Conservation (phyloP, 164 flowering plant genomes). For the Macadamia tetraphylla region DNA sequence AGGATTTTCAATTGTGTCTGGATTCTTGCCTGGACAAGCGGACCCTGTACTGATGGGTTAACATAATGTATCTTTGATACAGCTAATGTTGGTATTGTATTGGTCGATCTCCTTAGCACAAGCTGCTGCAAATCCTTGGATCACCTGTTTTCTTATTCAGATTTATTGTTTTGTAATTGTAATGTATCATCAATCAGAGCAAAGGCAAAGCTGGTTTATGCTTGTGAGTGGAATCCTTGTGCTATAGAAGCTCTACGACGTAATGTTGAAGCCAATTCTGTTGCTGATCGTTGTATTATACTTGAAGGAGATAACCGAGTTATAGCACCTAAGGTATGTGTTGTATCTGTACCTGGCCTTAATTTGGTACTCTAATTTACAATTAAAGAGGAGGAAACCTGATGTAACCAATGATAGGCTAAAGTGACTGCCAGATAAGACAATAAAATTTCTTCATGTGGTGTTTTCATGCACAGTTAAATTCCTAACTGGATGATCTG, state of each 20-base stretch:
- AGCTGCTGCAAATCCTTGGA: neutral
- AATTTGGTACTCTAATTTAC: too few relatives aligned
- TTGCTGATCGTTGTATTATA: slow-evolving; percentile 66
- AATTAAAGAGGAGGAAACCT: too few relatives aligned
- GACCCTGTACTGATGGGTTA: neutral
- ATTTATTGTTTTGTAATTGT: neutral
- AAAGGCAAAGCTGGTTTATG: slow-evolving; percentile 81
- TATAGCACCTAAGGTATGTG: slow-evolving; percentile 67
- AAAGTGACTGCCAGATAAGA: too few relatives aligned
- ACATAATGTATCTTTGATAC: neutral
- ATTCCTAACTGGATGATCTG: too few relatives aligned
- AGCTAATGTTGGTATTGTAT: neutral
- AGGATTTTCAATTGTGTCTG: too few relatives aligned
- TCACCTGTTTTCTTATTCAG: neutral
- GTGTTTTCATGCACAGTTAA: too few relatives aligned
- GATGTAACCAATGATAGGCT: too few relatives aligned
- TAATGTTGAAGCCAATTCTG: slow-evolving; percentile 65
- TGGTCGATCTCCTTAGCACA: neutral
- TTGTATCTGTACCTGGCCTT: too few relatives aligned
- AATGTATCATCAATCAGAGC: slow-evolving; percentile 45
- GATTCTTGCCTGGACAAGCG: too few relatives aligned
- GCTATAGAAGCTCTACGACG: slow-evolving; percentile 76
- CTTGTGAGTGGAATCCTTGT: slow-evolving; percentile 97
- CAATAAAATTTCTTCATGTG: too few relatives aligned
- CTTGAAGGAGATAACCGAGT: slow-evolving; percentile 89